phyloP scores from a whole-genome alignment of 768 basidiomycete species.

The Tylopilus sp. region DNA sequence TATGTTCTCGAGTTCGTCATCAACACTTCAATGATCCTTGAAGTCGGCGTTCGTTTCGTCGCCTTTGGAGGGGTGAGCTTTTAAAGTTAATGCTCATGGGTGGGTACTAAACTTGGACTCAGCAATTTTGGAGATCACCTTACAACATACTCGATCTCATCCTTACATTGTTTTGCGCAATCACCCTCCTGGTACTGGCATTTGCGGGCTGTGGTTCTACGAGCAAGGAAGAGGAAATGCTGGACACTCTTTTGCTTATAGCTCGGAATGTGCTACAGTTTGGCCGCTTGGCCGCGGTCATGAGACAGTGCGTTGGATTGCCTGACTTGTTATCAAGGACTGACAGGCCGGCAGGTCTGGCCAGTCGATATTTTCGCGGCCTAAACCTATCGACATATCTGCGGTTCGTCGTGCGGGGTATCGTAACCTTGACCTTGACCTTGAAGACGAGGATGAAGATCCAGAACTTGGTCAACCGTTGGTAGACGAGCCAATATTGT shows the following conservation, averaged over 20 bases:
- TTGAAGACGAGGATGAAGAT: conserved; percentile 60
- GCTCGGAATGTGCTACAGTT: conserved; percentile 93
- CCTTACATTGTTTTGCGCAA: conserved; percentile 82
- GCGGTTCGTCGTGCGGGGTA: conserved; percentile 64
- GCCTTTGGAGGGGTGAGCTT: conserved; percentile 85
- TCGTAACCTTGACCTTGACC: conserved; percentile 62
- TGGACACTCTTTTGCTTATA: conserved; percentile 90
- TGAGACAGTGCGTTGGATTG: conserved; percentile 73
- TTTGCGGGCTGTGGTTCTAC: conserved; percentile 81
- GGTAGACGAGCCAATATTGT: conserved; percentile 57
- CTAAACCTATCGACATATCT: conserved; percentile 82
- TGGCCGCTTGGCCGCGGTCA: conserved; percentile 84
- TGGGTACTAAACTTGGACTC: conserved; percentile 7
- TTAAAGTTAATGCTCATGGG: not conserved
- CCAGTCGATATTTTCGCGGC: conserved; percentile 83
- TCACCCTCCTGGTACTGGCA: conserved; percentile 85
- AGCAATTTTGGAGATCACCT: conserved; percentile 98
- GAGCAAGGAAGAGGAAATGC: conserved; percentile 89
- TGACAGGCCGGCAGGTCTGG: conserved; percentile 56
- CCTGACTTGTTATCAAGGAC: not conserved
- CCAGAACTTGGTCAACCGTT: conserved; percentile 54
- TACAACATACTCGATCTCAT: conserved; percentile 89
- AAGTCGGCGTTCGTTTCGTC: conserved; percentile 87
- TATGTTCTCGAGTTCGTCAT: conserved; percentile 88
- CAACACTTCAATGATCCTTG: conserved; percentile 89